Evolutionary conservation across 1,284 basidiomycete genomes (phyloP).

Genomic region (Anthracocystis panici-leucophaei): DNA sequence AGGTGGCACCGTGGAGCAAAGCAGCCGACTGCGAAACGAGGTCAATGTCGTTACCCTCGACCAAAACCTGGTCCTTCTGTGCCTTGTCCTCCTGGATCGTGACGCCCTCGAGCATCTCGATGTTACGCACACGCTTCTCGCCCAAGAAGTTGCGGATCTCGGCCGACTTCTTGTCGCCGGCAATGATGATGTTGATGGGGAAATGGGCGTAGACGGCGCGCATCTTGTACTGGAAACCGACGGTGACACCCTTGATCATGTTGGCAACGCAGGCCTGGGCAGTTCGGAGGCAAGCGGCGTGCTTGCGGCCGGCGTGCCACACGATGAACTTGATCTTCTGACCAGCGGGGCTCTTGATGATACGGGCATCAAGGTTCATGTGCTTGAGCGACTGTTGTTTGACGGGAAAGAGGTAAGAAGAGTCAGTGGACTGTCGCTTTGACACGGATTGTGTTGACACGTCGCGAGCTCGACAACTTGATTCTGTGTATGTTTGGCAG

Average conservation of each 20-base stretch:
- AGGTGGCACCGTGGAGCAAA: constrained; percentile 67
- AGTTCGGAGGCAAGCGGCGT: constrained; percentile 96
- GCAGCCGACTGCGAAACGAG: constrained; percentile 69
- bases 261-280: constrained; percentile 94
- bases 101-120: constrained; percentile 91
- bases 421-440: constrained; percentile 17
- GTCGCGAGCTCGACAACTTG: constrained; percentile 6
- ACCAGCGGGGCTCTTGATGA: constrained; percentile 72
- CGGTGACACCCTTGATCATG: constrained; percentile 87
- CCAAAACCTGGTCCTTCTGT: constrained; percentile 81
- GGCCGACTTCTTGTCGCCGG: constrained; percentile 80
- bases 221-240: constrained; percentile 98
- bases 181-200: constrained; percentile 99
- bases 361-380: constrained; percentile 70
- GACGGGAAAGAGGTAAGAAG: constrained; percentile 70
- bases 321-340: constrained; percentile 90
- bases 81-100: constrained; percentile 88
- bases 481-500: not conserved
- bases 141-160: constrained; percentile 99
- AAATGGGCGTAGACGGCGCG: constrained; percentile 96
- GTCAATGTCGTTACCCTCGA: constrained; percentile 74
- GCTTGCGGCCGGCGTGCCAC: constrained; percentile 98
- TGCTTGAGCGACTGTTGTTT: constrained; percentile 68
- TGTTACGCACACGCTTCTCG: constrained; percentile 90
- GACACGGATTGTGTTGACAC: not conserved